Evolutionary conservation across 257 asterid genomes (phyloP), one percentile per base, ranked within the genome.

Genomic region (Anisodus acutangulus): DNA sequence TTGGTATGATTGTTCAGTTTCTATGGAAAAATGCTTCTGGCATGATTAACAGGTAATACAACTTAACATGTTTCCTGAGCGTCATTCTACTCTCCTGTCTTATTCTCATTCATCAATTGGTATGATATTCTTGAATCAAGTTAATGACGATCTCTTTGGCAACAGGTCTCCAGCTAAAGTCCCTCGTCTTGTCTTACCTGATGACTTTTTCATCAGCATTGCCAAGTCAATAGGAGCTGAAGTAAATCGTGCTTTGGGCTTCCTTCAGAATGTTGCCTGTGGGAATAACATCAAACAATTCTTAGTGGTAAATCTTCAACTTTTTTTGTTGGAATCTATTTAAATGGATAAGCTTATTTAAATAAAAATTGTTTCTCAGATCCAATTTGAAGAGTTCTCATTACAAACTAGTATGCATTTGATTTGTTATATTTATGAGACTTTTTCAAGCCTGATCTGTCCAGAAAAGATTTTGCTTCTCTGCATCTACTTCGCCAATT

Each of bases 181-280:
- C 63, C 98, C 97, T 4, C 95, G 91, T 71, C 80, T 95, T 66
- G 85, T 74, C 72, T 80, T 93, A 69, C 91, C 94, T 4, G 94
- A 93, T 84, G 94, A 94, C 15, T 85, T 86, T 13, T 92, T 93
- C 37, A 87, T 86, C 53, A 86, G 86, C 87, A 47, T 88, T 80
- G 98, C 97, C 84, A 91, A 79, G 91, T 71, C 89, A 68, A 17
- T 85, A 7, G 94, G 94, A 62, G 80, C 81, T 47, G 90, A 92
- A 88, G 91, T 92, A 76, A 95, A 95, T 69, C 93, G 86, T 3
- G 78, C 82, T 53, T 86, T 95, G 82, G 19, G 70, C 87, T 86
- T 83, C 87, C 86, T 95, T 89, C 98, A 95, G 89, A 91, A 91
- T 69, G 85, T 90, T 82, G 90, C 98, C 55, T 90, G 92, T 84